These are phyloP conservation scores for Edaphochlamys debaryana DNA, from an alignment of 139 green algal genomes.

Conservation along the genomic window DNA sequence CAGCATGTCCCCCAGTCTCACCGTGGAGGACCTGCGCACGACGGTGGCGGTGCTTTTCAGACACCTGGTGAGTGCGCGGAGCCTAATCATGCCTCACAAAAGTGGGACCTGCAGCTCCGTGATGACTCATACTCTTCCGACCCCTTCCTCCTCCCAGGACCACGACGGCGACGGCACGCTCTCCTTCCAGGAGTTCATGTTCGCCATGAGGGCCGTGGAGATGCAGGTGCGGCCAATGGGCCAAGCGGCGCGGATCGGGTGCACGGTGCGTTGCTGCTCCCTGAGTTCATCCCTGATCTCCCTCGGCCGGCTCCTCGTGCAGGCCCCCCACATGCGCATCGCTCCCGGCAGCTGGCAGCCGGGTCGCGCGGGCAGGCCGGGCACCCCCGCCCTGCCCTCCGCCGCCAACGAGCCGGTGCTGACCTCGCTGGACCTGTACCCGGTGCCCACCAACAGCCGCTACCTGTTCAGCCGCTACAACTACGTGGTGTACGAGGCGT, in stretches of 20 bases:
- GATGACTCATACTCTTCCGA: too few species aligned
- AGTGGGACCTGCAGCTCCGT: too few species aligned
- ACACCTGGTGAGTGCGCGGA: slow-evolving; percentile 18
- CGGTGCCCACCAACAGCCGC: slow-evolving; percentile 1
- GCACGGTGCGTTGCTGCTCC: too few species aligned
- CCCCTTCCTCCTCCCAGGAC: too few species aligned
- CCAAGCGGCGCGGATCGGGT: too few species aligned
- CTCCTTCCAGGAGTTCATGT: slow-evolving; percentile 20
- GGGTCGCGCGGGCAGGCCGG: neutral
- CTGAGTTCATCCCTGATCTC: too few species aligned
- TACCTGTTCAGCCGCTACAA: slow-evolving; percentile 44
- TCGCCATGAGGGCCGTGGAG: slow-evolving; percentile 37
- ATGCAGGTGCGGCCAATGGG: too few species aligned
- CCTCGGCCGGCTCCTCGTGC: too few species aligned
- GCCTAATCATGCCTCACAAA: too few species aligned
- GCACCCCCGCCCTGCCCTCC: too few species aligned
- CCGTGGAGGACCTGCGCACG: slow-evolving; percentile 1
- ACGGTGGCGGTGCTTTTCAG: slow-evolving; percentile 27
- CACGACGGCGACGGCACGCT: slow-evolving; percentile 27
- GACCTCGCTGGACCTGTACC: slow-evolving; percentile 31
- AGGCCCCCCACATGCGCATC: too few species aligned
- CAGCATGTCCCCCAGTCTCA: slow-evolving; percentile 2
- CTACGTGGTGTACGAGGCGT: slow-evolving; percentile 41
- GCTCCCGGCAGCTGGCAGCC: slow-evolving; percentile 16
- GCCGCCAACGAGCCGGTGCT: slow-evolving; percentile 19